These are phyloP conservation scores for Mangifera indica DNA, from an alignment of 345 rosid species.

Conservation along the genomic window DNA sequence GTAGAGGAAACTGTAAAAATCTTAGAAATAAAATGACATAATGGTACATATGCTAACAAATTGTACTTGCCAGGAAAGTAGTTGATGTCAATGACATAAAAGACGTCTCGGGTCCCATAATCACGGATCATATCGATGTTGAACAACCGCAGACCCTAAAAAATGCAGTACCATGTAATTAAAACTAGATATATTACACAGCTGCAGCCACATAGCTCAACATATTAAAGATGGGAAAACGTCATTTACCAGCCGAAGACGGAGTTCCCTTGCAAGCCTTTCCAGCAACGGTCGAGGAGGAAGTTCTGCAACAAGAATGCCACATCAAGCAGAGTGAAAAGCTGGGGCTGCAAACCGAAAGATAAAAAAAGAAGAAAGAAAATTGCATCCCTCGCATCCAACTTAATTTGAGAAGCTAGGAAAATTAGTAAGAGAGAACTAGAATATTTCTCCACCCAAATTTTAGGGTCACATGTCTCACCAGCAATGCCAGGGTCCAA, in stretches of 20 bases:
- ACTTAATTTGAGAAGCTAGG: background rate
- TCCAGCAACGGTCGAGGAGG: slow-evolving; percentile 83
- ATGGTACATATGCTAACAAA: background rate
- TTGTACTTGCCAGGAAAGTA: slow-evolving; percentile 80
- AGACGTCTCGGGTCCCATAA: slow-evolving; percentile 64
- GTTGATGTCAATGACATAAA: slow-evolving; percentile 89
- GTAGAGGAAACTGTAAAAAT: background rate
- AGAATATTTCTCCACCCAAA: background rate
- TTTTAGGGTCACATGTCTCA: slow-evolving; percentile 22
- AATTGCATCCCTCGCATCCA: background rate
- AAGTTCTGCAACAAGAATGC: slow-evolving; percentile 54
- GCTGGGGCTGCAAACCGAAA: background rate
- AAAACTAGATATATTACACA: background rate
- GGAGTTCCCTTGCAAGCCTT: slow-evolving; percentile 73
- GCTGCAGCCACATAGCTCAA: slow-evolving; percentile 13
- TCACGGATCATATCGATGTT: slow-evolving; percentile 89
- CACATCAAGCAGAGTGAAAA: slow-evolving; percentile 15
- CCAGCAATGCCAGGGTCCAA: slow-evolving; percentile 77
- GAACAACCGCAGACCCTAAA: slow-evolving; percentile 76
- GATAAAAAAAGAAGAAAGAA: background rate
- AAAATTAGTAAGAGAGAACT: background rate
- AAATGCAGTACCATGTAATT: slow-evolving; percentile 3
- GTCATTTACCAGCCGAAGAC: slow-evolving; percentile 53
- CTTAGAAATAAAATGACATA: too few relatives aligned
- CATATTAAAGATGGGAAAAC: background rate